phyloP scores from a whole-genome alignment of 2,329 filamentous ascomycete species.

The Stachybotrys chlorohalonatus region DNA sequence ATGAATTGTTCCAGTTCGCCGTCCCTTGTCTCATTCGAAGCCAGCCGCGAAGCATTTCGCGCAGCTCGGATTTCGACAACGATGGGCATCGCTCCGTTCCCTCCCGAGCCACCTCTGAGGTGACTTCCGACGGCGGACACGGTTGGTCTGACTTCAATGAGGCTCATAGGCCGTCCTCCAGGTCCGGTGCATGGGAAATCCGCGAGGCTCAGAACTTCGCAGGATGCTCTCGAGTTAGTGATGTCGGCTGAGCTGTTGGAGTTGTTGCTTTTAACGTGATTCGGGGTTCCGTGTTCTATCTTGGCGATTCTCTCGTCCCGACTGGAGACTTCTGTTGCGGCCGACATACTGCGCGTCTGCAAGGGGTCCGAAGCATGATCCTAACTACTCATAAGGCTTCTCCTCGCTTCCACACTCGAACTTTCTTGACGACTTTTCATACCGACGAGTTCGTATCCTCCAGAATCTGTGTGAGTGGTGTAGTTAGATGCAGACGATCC shows the following conservation, averaged over 20 bases:
- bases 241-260: background rate
- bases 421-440: background rate
- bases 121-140: background rate
- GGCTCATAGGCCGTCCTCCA: slow-evolving; percentile 4
- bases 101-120: background rate
- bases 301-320: background rate
- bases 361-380: too few species aligned
- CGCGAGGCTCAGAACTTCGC: background rate
- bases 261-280: background rate
- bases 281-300: background rate
- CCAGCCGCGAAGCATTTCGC: background rate
- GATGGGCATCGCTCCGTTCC: background rate
- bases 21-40: background rate
- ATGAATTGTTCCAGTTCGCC: slow-evolving; percentile 5
- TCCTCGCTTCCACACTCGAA: background rate
- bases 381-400: background rate
- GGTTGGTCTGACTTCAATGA: slow-evolving; percentile 9
- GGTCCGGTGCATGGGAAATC: background rate
- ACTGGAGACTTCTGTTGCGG: too few species aligned
- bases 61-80: slow-evolving; percentile 1
- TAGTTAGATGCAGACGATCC: background rate
- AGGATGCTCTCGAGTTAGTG: background rate
- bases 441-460: background rate
- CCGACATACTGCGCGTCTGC: too few species aligned
- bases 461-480: background rate